Conservation (phyloP, 2,329 filamentous ascomycete species). For the Kalaharituber pfeilii region DNA sequence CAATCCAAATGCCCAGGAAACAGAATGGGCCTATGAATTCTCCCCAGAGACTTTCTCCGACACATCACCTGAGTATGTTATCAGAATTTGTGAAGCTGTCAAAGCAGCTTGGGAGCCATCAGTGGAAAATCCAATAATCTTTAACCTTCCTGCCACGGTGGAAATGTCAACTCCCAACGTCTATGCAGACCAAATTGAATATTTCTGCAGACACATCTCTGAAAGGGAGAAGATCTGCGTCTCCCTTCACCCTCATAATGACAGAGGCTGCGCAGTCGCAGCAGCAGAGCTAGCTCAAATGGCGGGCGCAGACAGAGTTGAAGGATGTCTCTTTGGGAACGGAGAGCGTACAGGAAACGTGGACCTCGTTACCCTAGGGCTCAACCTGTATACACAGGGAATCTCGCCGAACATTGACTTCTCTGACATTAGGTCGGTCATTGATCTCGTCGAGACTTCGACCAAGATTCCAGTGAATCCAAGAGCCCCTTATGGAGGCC, state of each 20-base stretch:
- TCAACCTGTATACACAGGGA: slow-evolving; percentile 92
- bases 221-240: slow-evolving; percentile 78
- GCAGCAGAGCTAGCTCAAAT: slow-evolving; percentile 87
- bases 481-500: slow-evolving; percentile 76
- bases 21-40: slow-evolving; percentile 65
- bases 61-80: slow-evolving; percentile 62
- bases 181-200: slow-evolving; percentile 92
- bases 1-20: slow-evolving; percentile 39
- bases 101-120: slow-evolving; percentile 83
- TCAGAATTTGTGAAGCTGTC: slow-evolving; percentile 77
- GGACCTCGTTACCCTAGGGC: slow-evolving; percentile 74
- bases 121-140: slow-evolving; percentile 67
- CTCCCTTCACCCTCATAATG: slow-evolving; percentile 86
- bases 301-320: slow-evolving; percentile 86
- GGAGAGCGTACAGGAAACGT: slow-evolving; percentile 93
- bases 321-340: slow-evolving; percentile 87
- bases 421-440: slow-evolving; percentile 69
- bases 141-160: slow-evolving; percentile 91
- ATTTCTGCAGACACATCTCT: slow-evolving; percentile 71
- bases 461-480: slow-evolving; percentile 91
- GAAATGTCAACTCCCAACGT: slow-evolving; percentile 91
- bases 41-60: slow-evolving; percentile 83
- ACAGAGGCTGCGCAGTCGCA: slow-evolving; percentile 75
- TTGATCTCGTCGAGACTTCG: slow-evolving; percentile 75
- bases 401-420: slow-evolving; percentile 75